Conservation (phyloP, 805 yeast species). For the Cyberlindnera samutprakarnensis region DNA sequence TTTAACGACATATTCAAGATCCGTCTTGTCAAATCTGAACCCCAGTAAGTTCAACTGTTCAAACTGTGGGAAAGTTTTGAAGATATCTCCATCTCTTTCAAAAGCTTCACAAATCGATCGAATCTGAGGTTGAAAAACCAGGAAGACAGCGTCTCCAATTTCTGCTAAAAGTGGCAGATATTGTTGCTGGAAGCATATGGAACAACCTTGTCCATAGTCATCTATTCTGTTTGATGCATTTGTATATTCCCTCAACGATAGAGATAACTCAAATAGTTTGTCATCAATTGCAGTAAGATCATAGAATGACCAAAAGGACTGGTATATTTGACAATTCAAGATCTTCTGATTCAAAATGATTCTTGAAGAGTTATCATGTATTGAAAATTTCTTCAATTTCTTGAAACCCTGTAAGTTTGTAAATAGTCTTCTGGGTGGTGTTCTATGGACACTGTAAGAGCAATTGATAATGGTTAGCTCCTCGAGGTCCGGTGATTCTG, state of each 20-base stretch:
- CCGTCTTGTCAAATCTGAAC: neutral
- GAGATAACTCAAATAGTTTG: conserved; percentile 10
- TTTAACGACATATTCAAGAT: too few relatives aligned
- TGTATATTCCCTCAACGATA: conserved; percentile 12
- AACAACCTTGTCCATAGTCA: conserved; percentile 17
- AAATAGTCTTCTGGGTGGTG: neutral
- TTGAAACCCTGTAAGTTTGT: neutral
- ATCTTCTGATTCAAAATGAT: conserved; percentile 1
- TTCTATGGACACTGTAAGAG: neutral
- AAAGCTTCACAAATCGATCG: too few relatives aligned
- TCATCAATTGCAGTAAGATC: conserved; percentile 13
- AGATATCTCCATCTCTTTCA: too few relatives aligned
- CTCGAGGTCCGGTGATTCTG: neutral
- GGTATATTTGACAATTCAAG: conserved; percentile 1
- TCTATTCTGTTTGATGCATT: conserved; percentile 13
- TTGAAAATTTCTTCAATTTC: too few relatives aligned
- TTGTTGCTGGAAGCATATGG: too few relatives aligned
- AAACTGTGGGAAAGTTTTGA: too few relatives aligned
- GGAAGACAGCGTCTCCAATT: too few relatives aligned
- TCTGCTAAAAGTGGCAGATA: too few relatives aligned
- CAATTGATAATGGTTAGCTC: neutral
- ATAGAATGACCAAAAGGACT: conserved; percentile 1
- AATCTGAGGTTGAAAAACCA: too few relatives aligned
- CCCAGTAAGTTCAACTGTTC: conserved; percentile 1
- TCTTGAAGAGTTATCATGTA: too few relatives aligned